Evolutionary conservation across 495 filamentous ascomycete genomes (phyloP).

Genomic region (Xylaria palmicola): DNA sequence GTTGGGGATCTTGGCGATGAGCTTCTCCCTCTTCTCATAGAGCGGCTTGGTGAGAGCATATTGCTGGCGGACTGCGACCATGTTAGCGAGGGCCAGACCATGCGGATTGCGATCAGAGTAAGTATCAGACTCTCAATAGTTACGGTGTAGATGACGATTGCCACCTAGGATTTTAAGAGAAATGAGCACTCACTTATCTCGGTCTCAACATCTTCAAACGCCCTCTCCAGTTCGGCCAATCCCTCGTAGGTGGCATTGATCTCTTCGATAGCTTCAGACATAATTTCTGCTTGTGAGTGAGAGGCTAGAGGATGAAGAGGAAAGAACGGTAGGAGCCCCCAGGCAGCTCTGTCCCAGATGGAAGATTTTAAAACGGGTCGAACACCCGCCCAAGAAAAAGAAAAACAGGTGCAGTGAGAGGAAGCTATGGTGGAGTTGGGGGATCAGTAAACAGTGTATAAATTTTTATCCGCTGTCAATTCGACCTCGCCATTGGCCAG

Average conservation of each 20-base stretch:
- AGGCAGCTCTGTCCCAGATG: no score
- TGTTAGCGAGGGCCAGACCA: slow-evolving; percentile 16
- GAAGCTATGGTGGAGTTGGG: neutral
- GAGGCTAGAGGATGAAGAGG: neutral
- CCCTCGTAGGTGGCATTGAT: slow-evolving; percentile 52
- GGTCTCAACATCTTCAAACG: slow-evolving; percentile 68
- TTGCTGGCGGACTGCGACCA: slow-evolving; percentile 55
- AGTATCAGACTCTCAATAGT: neutral
- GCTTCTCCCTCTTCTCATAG: slow-evolving; percentile 67
- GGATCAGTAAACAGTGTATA: neutral
- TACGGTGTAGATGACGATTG: neutral
- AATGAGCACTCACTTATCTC: slow-evolving; percentile 60
- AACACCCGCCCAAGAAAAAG: neutral
- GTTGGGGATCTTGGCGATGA: slow-evolving; percentile 66
- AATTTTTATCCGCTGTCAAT: slow-evolving; percentile 8
- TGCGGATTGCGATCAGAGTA: neutral
- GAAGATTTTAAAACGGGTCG: no score
- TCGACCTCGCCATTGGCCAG: slow-evolving; percentile 12
- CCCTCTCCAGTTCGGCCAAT: slow-evolving; percentile 62
- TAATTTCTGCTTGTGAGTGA: slow-evolving; percentile 20
- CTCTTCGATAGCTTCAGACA: slow-evolving; percentile 44
- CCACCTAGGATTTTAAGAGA: neutral
- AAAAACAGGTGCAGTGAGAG: neutral
- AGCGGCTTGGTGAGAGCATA: slow-evolving; percentile 53
- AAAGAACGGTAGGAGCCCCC: no score